Percentiles rank a stretch among this genome's conserved stretches.
Conservation (phyloP, 306 rosid genomes). For the Clitoria ternatea region DNA sequence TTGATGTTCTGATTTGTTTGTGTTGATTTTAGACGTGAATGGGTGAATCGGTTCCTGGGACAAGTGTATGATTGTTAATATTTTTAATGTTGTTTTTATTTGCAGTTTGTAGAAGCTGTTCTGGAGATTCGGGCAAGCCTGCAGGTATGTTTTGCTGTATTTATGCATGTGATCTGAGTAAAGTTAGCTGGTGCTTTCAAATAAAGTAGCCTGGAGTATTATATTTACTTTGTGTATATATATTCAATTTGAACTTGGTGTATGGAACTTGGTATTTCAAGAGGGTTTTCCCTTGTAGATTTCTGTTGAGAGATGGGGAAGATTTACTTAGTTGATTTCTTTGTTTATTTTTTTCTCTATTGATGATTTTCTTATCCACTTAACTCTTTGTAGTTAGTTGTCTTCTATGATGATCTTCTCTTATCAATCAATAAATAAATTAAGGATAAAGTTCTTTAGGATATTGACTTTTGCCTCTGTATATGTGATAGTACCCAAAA, state of each 20-base stretch:
- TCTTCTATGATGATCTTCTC: not conserved
- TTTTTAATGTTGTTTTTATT: not conserved
- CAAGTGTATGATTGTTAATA: not conserved
- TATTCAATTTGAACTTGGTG: not conserved
- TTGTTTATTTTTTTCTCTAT: not conserved
- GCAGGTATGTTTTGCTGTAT: slow-evolving; percentile 43
- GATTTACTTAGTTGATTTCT: not conserved
- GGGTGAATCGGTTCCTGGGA: slow-evolving; percentile 1
- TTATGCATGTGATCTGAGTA: not conserved
- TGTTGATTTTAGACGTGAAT: not conserved
- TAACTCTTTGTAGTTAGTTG: not conserved
- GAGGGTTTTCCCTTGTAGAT: not conserved
- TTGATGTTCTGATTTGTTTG: not conserved
- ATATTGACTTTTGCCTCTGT: slow-evolving; percentile 4
- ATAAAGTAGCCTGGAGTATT: not conserved
- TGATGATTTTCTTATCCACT: not conserved
- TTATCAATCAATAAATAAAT: not conserved
- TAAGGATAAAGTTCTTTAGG: not conserved
- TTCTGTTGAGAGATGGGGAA: not conserved
- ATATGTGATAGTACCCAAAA: slow-evolving; percentile 56
- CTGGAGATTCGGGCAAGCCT: slow-evolving; percentile 45
- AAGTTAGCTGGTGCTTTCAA: not conserved
- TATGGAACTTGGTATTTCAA: not conserved
- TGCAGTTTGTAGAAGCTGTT: slow-evolving; percentile 74
- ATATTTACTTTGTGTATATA: not conserved